Evolutionary conservation across 257 asterid genomes (phyloP).

Genomic region (Scutellaria galericulata): DNA sequence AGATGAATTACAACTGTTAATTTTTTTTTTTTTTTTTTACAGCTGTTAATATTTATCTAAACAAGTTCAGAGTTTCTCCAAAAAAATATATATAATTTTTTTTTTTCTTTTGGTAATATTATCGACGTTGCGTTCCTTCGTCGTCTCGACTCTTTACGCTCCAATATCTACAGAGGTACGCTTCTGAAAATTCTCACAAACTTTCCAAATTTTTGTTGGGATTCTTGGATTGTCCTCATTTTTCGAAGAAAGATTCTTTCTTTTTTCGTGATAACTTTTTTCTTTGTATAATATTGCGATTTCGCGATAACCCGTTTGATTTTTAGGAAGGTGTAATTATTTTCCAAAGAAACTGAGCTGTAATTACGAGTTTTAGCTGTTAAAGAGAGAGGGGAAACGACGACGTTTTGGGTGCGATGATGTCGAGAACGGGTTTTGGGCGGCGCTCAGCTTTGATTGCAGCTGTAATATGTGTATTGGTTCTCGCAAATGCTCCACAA

Average conservation of each 20-base stretch:
- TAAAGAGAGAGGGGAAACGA: slow-evolving; percentile 33
- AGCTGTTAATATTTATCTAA: no score
- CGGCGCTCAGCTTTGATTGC: slow-evolving; percentile 52
- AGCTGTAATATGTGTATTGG: slow-evolving; percentile 51
- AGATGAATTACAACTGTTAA: no score
- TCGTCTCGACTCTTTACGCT: slow-evolving; percentile 29
- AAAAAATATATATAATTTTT: no score
- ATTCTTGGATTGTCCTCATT: not conserved
- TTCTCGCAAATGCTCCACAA: slow-evolving; percentile 48
- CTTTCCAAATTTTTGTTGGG: not conserved
- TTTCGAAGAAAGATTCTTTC: not conserved
- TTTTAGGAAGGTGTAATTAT: slow-evolving; percentile 30
- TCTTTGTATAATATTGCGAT: not conserved
- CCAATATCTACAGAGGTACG: slow-evolving; percentile 37
- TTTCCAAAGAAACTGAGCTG: slow-evolving; percentile 38
- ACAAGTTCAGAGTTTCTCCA: no score
- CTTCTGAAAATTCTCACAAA: not conserved
- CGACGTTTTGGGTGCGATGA: slow-evolving; percentile 24
- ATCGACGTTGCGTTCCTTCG: slow-evolving; percentile 32
- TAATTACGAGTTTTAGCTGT: slow-evolving; percentile 34
- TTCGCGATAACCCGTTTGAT: slow-evolving; percentile 17
- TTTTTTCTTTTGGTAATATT: no score
- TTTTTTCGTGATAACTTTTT: not conserved
- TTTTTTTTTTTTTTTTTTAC: no score
- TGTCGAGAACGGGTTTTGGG: slow-evolving; percentile 40